Conservation (phyloP, 176 grass and related monocot genomes). For the Saccharum spontaneum region DNA sequence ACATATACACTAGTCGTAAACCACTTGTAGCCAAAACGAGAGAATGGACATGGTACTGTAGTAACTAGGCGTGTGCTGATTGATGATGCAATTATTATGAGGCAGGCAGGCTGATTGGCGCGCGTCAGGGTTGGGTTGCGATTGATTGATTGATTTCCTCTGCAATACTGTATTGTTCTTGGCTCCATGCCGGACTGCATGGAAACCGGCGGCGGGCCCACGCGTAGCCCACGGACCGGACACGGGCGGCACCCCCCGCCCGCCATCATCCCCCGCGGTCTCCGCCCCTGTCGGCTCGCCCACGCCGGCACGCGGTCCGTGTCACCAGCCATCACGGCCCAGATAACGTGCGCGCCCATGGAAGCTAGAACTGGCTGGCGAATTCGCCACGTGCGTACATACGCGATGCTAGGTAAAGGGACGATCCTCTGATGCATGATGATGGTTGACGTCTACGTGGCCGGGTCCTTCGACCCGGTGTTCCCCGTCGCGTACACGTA, state of each 20-base stretch:
- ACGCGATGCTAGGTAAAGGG: no score
- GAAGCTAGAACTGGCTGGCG: neutral
- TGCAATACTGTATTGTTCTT: neutral
- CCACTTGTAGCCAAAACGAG: no score
- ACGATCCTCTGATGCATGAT: no score
- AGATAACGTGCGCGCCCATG: neutral
- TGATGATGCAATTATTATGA: no score
- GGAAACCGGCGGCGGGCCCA: slow-evolving; percentile 23
- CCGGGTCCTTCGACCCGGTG: no score
- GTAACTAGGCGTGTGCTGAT: no score
- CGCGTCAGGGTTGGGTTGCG: neutral
- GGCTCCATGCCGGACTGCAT: neutral
- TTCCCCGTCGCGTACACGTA: neutral
- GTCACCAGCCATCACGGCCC: neutral
- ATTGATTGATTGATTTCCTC: neutral
- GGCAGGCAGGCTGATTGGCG: neutral
- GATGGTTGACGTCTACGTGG: no score
- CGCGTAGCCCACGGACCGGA: slow-evolving; percentile 39
- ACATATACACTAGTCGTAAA: no score
- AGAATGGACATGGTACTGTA: no score
- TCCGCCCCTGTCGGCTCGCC: neutral
- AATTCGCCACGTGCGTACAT: neutral
- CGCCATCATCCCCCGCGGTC: neutral
- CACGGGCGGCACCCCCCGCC: neutral
- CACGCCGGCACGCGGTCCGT: neutral